These are phyloP conservation scores for Rhizopogon sp. DNA, from an alignment of 768 basidiomycete species.

Conservation along the genomic window DNA sequence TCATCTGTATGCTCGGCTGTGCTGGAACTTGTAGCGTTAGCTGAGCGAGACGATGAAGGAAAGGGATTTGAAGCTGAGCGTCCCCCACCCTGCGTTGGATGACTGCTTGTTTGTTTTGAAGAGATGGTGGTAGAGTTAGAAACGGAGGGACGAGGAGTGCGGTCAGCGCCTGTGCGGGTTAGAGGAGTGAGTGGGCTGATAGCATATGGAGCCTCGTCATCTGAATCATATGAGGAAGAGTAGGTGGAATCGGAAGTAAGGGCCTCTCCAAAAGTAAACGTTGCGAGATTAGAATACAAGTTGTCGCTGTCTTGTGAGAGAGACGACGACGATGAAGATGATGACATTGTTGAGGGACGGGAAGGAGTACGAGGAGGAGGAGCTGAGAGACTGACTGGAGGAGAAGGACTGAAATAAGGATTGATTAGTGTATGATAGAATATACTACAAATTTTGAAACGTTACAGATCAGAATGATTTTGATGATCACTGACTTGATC, in stretches of 20 bases:
- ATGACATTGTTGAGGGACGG: neutral
- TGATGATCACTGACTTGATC: constrained; percentile 16
- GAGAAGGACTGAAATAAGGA: neutral
- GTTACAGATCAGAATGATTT: constrained; percentile 1
- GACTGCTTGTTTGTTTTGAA: constrained; percentile 22
- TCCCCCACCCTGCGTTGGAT: constrained; percentile 27
- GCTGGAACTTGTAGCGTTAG: neutral
- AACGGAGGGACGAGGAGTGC: constrained; percentile 42
- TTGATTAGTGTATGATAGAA: neutral
- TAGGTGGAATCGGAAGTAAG: constrained; percentile 13
- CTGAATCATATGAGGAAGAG: constrained; percentile 7
- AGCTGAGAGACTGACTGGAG: neutral
- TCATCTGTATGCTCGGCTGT: constrained; percentile 16
- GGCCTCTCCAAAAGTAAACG: constrained; percentile 38
- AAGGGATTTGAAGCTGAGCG: constrained; percentile 15
- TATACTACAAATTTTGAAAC: neutral
- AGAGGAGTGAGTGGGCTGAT: constrained; percentile 34
- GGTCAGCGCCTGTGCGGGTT: constrained; percentile 28
- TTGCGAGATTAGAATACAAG: constrained; percentile 36
- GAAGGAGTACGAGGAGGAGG: neutral
- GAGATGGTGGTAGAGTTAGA: constrained; percentile 15
- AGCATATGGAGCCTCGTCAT: constrained; percentile 16
- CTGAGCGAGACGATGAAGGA: constrained; percentile 8
- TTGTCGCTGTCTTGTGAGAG: constrained; percentile 14
- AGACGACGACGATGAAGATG: neutral